Percentiles rank a stretch among this genome's conserved stretches.
These are phyloP conservation scores for Choiromyces venosus DNA, from an alignment of 495 filamentous ascomycete species.

Conservation along the genomic window DNA sequence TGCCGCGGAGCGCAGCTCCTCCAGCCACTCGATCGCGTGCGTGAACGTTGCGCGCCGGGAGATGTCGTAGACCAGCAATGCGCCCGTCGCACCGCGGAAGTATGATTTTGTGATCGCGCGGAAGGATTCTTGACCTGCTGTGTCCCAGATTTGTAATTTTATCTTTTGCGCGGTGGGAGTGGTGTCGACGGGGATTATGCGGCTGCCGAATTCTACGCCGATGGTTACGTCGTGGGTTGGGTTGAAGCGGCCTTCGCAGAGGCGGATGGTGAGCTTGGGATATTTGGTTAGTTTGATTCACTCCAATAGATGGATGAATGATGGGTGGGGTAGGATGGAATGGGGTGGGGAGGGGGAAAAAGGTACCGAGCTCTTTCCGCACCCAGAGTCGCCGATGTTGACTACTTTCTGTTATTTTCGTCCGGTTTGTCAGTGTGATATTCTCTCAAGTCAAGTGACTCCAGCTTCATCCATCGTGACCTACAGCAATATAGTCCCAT, in stretches of 20 bases:
- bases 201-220: conserved; percentile 92
- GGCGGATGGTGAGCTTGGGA: conserved; percentile 74
- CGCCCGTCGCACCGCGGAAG: conserved; percentile 88
- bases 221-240: conserved; percentile 94
- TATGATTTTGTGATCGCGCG: conserved; percentile 83
- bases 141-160: conserved; percentile 83
- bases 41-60: conserved; percentile 75
- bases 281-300: conserved; percentile 19
- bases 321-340: neutral
- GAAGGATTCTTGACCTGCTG: conserved; percentile 84
- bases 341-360: neutral
- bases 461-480: neutral
- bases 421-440: conserved; percentile 13
- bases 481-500: conserved; percentile 89
- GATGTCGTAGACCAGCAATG: conserved; percentile 92
- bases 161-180: conserved; percentile 50
- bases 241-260: conserved; percentile 95
- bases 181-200: conserved; percentile 80
- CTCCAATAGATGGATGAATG: neutral
- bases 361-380: conserved; percentile 66
- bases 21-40: conserved; percentile 82
- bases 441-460: neutral
- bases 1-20: conserved; percentile 85
- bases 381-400: conserved; percentile 90
- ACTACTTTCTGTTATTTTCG: conserved; percentile 62